Base-by-base conservation (phyloP, 208 protist genomes). In the Trichomonas vaginalis region DNA sequence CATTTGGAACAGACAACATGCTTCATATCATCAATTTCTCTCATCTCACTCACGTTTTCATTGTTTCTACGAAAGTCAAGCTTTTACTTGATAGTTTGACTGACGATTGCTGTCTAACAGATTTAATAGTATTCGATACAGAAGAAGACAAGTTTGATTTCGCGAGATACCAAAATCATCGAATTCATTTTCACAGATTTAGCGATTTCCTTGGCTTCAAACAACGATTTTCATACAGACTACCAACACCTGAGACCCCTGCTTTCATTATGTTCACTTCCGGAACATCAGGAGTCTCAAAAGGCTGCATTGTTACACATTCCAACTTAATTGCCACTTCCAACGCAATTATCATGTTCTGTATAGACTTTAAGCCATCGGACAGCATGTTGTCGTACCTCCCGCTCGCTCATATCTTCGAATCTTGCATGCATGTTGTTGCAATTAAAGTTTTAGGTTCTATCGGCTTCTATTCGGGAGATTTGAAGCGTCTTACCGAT, bases 331-430 rank as follows among this genome's bases (percentile, higher is more conserved):
- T 90, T 27, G 12, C 96, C 14, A 56, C 95, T 35, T 39, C 32
- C 14, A 79, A 62, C 10, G 37, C 1, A 21, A 39, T 96, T 15
- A 45, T 48, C 40, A 47, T 39, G 8, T 86, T 61, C 40, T 0
- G 2, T 35, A 42, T 45, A 40, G 12, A 8, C 8, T 96, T 88
- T 15, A 35, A 3, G 3, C 56, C 40, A 45, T 62, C 62, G 35
- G 95, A 96, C 46, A 40, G 47, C 4, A 35, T 35, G 9, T 4
- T 96, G 32, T 96, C 95, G 0, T 96, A 96, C n/a, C 79, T 96
- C 9, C 95, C 95, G 14, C 70, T 96, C 6, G 95, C 95, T 12
- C 95, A 96, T 96, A 61, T 96, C 27, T 96, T 95, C 40, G 95
- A 96, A 40, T 9, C 42, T 6, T 27, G 95, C 14, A 40, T 42